These are phyloP conservation scores for Ramichloridium luteum DNA, from an alignment of 2,329 filamentous ascomycete species.

Conservation along the genomic window DNA sequence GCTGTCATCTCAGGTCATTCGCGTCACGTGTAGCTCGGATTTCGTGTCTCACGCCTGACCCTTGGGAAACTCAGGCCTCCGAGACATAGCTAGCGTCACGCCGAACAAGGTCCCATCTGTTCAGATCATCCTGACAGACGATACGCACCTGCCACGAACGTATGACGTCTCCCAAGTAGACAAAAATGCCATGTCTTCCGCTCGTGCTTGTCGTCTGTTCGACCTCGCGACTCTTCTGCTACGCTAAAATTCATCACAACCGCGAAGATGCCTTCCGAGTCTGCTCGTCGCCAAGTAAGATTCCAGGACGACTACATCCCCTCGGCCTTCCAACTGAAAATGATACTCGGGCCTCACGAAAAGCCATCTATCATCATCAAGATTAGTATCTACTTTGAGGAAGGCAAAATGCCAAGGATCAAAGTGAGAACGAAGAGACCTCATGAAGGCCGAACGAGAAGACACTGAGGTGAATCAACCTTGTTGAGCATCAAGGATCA, in stretches of 20 bases:
- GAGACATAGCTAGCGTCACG: too few relatives aligned
- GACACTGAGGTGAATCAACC: too few relatives aligned
- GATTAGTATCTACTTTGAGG: slow-evolving; percentile 20
- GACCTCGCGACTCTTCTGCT: too few relatives aligned
- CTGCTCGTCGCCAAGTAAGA: slow-evolving; percentile 11
- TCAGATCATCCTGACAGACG: neutral
- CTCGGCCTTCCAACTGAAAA: slow-evolving; percentile 15
- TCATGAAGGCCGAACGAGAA: slow-evolving; percentile 6
- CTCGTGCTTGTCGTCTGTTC: too few relatives aligned
- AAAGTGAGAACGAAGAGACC: slow-evolving; percentile 19
- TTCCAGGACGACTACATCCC: slow-evolving; percentile 19
- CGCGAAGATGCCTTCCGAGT: slow-evolving; percentile 4
- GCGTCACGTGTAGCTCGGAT: too few relatives aligned
- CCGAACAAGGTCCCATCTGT: slow-evolving; percentile 1
- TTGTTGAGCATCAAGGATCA: too few relatives aligned
- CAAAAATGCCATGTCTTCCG: too few relatives aligned
- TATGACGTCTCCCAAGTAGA: too few relatives aligned
- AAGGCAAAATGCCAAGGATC: slow-evolving; percentile 18
- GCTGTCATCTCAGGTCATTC: too few relatives aligned
- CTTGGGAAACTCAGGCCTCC: too few relatives aligned
- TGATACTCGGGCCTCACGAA: slow-evolving; percentile 18
- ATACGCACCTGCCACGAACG: neutral
- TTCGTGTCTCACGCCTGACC: too few relatives aligned
- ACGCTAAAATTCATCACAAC: too few relatives aligned
- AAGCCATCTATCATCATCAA: slow-evolving; percentile 19